Evolutionary conservation across 2,329 filamentous ascomycete genomes (phyloP), one percentile per base, ranked within the genome.

Genomic region (Sarocladiaceae sp.): DNA sequence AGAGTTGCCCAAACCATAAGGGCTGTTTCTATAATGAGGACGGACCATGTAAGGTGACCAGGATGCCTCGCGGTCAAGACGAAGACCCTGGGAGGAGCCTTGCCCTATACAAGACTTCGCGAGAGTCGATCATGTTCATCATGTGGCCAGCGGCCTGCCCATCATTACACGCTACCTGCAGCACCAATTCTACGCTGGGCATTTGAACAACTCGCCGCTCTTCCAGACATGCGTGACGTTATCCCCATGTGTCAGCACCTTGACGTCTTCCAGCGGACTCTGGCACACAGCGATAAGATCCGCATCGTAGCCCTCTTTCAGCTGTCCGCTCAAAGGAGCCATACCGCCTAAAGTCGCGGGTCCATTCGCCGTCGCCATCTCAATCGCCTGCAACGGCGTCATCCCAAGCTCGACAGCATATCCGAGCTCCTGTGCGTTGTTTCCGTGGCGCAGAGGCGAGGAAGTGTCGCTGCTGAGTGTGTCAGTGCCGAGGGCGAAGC

Each of bases 191-290:
- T n/a, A n/a, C n/a, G n/a, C n/a, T n/a, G 54, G 48, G 5, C 51
- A 53, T 49, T 72, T 73, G 49, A 58, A 68, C 39, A 65, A 48
- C 52, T 58, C 63, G 1, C 69, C 70, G 2, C 60, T 61, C 49
- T 69, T 71, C 67, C 69, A 73, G 7, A 73, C 69, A 55, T 70
- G 63, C 4, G 62, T 69, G 18, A 73, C 56, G 42, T 72, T 68
- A 11, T 57, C 47, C 13, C 59, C 51, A 5, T 66, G 50, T 15
- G 55, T 53, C 45, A 74, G 51, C 3, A 73, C 50, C 24, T 55
- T 52, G 44, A 74, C 65, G 49, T 74, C 57, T 0, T 68, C 61
- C 16, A 74, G 53, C 1, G 71, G 72, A 50, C 66, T 68, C 32
- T 54, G 52, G 3, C 53, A 51, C 11, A 76, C 50, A 4, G 64